Evolutionary conservation across 768 basidiomycete genomes (phyloP), one percentile per base, ranked within the genome.

Genomic region (Mycena capillaripes): DNA sequence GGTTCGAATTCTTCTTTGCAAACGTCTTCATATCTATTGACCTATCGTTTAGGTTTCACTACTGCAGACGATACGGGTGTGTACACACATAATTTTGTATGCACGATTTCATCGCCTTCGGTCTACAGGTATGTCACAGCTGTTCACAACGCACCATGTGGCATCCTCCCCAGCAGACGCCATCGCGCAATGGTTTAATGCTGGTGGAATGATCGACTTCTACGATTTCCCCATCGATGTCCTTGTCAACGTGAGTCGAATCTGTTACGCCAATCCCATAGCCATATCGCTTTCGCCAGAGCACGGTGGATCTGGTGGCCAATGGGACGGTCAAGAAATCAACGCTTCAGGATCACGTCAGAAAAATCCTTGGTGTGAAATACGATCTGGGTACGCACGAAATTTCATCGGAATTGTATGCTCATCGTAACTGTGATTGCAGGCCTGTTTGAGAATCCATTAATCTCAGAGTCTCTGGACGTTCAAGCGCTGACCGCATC

Each of bases 141-240:
- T 79, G 19, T 56, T 73, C 36, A 66, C 46, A 9, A 56, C 58
- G 1, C 78, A 79, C 61, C 60, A 46, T 40, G 78, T 79, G 11
- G 68, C 75, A 3, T 65, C 63, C 19, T 76, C 76, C 11, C 71
- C 76, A 17, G 78, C 77, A 23, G 78, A 79, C 64, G 72, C 78
- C 2, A 76, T 79, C 19, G 66, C 72, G 11, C 78, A 79, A 55
- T 79, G 78, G 78, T 78, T 75, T 36, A 79, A 79, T 55, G 78
- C 78, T 4, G 78, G 78, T 25, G 78, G 78, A 4, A 75, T 75
- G 73, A 55, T 79, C 27, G 69, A 79, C 27, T 79, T 69, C 55
- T 79, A 79, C 34, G 78, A 79, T 61, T 78, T 74, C 48, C 63
- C 61, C 32, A 64, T 77, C 19, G 76, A 72, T 29, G 52, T 70